Conservation (phyloP, 768 basidiomycete species). For the Boletus subparvulus region DNA sequence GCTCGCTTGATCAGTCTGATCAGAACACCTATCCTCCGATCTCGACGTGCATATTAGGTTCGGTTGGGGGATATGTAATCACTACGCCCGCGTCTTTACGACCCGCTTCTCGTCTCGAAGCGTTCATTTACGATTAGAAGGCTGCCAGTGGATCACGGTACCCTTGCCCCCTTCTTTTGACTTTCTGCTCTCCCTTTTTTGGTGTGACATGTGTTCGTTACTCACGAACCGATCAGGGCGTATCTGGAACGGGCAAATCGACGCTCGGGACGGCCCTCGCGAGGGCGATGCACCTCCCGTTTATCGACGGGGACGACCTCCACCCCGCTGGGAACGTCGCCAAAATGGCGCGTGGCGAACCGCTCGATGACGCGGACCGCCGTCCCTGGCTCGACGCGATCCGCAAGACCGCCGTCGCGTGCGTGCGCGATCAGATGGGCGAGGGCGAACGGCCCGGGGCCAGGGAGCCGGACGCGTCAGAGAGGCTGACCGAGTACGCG, state of each 20-base stretch:
- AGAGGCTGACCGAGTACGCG: no score
- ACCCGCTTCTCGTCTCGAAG: background rate
- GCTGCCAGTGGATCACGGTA: no score
- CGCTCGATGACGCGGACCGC: conserved; percentile 80
- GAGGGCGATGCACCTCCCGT: conserved; percentile 60
- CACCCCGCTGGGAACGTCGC: conserved; percentile 79
- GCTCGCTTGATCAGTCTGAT: background rate
- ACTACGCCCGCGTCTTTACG: background rate
- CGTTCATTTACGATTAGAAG: background rate
- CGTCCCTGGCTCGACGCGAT: conserved; percentile 82
- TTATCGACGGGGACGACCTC: conserved; percentile 86
- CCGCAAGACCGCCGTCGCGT: conserved; percentile 53
- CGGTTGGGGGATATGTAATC: no score
- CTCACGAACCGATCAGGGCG: conserved; percentile 47
- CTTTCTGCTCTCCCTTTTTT: background rate
- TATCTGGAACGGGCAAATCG: conserved; percentile 71
- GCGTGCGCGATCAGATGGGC: conserved; percentile 10
- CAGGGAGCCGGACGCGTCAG: no score
- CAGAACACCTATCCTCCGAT: background rate
- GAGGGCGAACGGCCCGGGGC: background rate
- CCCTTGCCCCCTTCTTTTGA: no score
- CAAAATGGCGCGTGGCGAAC: conserved; percentile 80
- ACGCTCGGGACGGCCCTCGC: conserved; percentile 70
- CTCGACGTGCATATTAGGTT: background rate
- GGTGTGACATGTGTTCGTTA: no score